A percentile compares a stretch with the other conserved stretches of the same genome.
Conservation (phyloP, 73 alveolate species). For the Effrenium voratum region DNA sequence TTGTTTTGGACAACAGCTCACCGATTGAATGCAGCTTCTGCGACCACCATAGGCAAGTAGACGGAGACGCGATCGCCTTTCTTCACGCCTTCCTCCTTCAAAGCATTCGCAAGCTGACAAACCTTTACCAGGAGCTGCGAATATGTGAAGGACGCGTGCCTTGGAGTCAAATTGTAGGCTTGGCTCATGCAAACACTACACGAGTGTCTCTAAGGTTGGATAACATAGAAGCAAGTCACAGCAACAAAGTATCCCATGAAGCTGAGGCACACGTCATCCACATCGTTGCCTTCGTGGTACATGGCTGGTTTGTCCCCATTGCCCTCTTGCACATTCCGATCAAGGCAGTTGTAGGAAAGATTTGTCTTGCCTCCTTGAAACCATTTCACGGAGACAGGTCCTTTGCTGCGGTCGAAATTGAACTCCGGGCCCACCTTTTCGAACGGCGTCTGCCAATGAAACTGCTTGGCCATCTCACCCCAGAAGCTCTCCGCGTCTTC, state of each 20-base stretch:
- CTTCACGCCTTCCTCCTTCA: conserved; percentile 95
- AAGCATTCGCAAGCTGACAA: conserved; percentile 97
- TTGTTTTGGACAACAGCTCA: too few relatives aligned
- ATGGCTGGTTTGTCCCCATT: background rate
- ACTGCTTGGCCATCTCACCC: conserved; percentile 81
- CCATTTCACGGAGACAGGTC: conserved; percentile 95
- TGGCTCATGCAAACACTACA: too few relatives aligned
- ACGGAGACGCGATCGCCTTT: conserved; percentile 96
- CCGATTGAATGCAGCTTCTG: background rate
- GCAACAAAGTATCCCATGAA: too few relatives aligned
- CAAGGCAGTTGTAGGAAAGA: conserved; percentile 99
- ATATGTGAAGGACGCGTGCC: conserved; percentile 96
- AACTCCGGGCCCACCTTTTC: conserved; percentile 65
- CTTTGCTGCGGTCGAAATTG: conserved; percentile 69
- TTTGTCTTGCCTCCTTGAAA: conserved; percentile 98
- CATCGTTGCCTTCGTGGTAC: conserved; percentile 94
- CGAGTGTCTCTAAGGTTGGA: too few relatives aligned
- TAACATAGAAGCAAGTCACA: too few relatives aligned
- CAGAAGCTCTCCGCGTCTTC: conserved; percentile 85
- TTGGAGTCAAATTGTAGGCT: too few relatives aligned
- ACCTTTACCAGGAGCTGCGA: conserved; percentile 97
- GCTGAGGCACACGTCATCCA: too few relatives aligned
- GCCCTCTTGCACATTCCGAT: conserved; percentile 97
- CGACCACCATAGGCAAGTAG: conserved; percentile 99
- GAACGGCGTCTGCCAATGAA: conserved; percentile 46